phyloP scores from a whole-genome alignment of 78 protist genomes.

The Dictyostelium brefeldianum region DNA sequence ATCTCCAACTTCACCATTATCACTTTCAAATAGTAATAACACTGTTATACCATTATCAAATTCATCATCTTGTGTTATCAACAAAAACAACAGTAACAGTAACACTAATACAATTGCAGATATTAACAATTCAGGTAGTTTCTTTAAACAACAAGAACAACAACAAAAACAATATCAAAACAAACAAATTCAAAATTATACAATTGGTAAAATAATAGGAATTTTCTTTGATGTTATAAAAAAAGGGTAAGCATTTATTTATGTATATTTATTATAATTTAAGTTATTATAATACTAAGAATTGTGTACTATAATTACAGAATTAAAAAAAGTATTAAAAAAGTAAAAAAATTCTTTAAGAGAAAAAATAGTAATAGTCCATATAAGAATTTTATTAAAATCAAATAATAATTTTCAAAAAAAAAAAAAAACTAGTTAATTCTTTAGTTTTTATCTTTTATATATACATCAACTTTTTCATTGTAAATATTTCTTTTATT shows the following conservation, averaged over 20 bases:
- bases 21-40: not conserved
- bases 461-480: not conserved
- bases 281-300: no score
- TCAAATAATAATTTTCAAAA: not conserved
- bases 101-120: not conserved
- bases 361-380: slow-evolving; percentile 16
- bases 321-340: not conserved
- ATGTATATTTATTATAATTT: not conserved
- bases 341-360: not conserved
- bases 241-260: not conserved
- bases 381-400: slow-evolving; percentile 10
- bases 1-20: not conserved
- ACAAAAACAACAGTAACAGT: not conserved
- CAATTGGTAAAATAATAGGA: not conserved
- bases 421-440: not conserved
- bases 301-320: no score
- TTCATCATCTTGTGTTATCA: not conserved
- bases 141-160: not conserved
- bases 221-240: not conserved
- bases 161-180: not conserved
- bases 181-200: not conserved
- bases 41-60: not conserved
- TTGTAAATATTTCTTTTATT: not conserved
- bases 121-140: not conserved
- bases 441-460: not conserved